Conservation (phyloP, 2,329 filamentous ascomycete genomes). For the Penicillium decumbens region DNA sequence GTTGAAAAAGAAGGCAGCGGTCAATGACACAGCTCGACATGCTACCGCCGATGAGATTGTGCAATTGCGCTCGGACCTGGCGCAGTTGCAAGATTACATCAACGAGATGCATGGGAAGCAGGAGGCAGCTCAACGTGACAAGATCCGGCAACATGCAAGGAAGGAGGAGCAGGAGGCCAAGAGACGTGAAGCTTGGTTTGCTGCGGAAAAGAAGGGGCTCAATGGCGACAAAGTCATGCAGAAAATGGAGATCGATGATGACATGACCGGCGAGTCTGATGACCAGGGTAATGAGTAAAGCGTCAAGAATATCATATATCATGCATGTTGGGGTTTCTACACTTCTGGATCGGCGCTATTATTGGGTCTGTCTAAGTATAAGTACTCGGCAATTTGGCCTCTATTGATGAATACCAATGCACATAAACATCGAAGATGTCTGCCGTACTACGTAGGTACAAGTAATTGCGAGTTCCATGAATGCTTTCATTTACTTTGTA, state of each 20-base stretch:
- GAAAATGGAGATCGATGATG: constrained; percentile 37
- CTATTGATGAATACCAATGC: neutral
- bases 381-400: neutral
- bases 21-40: constrained; percentile 36
- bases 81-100: constrained; percentile 36
- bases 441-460: neutral
- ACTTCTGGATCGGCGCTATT: neutral
- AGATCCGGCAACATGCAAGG: constrained; percentile 32
- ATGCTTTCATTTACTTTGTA: too few species aligned
- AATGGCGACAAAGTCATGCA: constrained; percentile 40
- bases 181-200: constrained; percentile 43
- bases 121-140: constrained; percentile 31
- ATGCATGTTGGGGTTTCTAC: constrained; percentile 1
- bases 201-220: constrained; percentile 42
- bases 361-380: neutral
- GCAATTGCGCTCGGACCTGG: constrained; percentile 35
- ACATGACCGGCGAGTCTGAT: constrained; percentile 33
- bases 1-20: constrained; percentile 37
- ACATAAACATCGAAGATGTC: neutral
- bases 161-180: constrained; percentile 41
- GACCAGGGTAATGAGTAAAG: constrained; percentile 34
- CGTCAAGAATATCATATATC: constrained; percentile 1
- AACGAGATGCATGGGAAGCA: constrained; percentile 40
- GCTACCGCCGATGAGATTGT: constrained; percentile 34
- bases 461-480: too few species aligned